A percentile compares a stretch with the other conserved stretches of the same genome.
Conservation (phyloP, 305 asterid species). For the Nicotiana rustica region DNA sequence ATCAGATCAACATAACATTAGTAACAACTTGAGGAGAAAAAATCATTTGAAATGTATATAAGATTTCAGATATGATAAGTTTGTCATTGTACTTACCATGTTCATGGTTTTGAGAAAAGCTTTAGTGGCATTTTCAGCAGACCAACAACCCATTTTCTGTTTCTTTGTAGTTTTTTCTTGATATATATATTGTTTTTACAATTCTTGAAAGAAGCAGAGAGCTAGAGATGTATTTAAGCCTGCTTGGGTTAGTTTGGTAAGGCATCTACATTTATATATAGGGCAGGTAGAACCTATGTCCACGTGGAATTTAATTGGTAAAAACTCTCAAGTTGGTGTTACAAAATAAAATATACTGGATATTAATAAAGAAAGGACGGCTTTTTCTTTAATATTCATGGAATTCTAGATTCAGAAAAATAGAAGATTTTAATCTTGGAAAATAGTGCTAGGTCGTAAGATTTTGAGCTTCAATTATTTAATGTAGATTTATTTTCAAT, state of each 20-base stretch:
- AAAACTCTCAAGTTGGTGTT: constrained; percentile 20
- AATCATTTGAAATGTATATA: not conserved
- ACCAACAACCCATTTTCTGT: constrained; percentile 77
- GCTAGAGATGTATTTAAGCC: constrained; percentile 5
- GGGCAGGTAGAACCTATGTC: not conserved
- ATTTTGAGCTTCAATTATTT: not conserved
- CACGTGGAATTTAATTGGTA: constrained; percentile 21
- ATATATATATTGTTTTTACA: not conserved
- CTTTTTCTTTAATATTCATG: not conserved
- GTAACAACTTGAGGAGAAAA: not conserved
- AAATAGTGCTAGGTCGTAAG: not conserved
- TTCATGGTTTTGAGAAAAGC: constrained; percentile 85
- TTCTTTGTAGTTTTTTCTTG: not conserved
- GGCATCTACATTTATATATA: not conserved
- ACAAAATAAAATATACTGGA: constrained; percentile 24
- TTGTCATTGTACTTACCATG: constrained; percentile 58
- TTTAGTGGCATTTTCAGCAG: constrained; percentile 95
- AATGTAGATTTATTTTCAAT: constrained; percentile 19
- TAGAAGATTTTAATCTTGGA: not conserved
- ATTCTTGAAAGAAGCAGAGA: constrained; percentile 32
- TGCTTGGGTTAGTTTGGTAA: not conserved
- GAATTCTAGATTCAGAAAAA: constrained; percentile 7
- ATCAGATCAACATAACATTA: not conserved
- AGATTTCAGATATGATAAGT: not conserved
- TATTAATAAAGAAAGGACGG: not conserved